phyloP scores from a whole-genome alignment of 805 yeast species.

The Barnettozyma vustinii region DNA sequence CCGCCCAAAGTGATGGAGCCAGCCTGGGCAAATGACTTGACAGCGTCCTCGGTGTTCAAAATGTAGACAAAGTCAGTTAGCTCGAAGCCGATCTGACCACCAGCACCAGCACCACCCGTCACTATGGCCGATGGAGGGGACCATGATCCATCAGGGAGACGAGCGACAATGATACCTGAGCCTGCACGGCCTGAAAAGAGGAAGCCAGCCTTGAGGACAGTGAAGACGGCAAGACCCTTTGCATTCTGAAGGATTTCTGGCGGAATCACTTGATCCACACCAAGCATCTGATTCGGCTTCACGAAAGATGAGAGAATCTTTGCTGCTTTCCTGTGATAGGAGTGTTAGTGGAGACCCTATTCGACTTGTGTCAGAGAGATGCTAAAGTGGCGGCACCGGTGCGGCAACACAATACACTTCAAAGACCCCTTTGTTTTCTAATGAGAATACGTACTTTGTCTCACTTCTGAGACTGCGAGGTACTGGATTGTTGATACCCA shows the following conservation, averaged over 20 bases:
- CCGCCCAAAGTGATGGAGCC: slow-evolving; percentile 96
- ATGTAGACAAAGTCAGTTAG: slow-evolving; percentile 94
- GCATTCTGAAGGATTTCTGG: slow-evolving; percentile 83
- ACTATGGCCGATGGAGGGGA: slow-evolving; percentile 95
- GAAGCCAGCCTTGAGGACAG: slow-evolving; percentile 96
- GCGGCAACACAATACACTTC: background rate
- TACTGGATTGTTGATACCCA: slow-evolving; percentile 91
- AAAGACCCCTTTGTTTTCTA: background rate
- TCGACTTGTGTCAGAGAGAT: background rate
- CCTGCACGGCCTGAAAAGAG: slow-evolving; percentile 96
- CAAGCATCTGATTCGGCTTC: slow-evolving; percentile 90
- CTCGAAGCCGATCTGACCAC: slow-evolving; percentile 96
- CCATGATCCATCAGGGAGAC: slow-evolving; percentile 94
- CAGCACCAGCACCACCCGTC: slow-evolving; percentile 98
- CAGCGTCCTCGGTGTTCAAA: slow-evolving; percentile 81
- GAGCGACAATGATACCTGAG: slow-evolving; percentile 89
- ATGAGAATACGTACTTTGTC: slow-evolving; percentile 54
- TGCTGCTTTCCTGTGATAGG: slow-evolving; percentile 71
- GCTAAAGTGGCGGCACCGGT: background rate
- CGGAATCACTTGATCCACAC: slow-evolving; percentile 86
- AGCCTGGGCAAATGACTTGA: slow-evolving; percentile 85
- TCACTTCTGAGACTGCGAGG: slow-evolving; percentile 88
- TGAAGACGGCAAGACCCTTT: slow-evolving; percentile 84
- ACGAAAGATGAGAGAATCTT: slow-evolving; percentile 83
- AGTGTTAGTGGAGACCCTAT: slow-evolving; percentile 9